Base-by-base conservation (phyloP, 2,329 filamentous ascomycete genomes). In the Cordyceps fumosorosea region DNA sequence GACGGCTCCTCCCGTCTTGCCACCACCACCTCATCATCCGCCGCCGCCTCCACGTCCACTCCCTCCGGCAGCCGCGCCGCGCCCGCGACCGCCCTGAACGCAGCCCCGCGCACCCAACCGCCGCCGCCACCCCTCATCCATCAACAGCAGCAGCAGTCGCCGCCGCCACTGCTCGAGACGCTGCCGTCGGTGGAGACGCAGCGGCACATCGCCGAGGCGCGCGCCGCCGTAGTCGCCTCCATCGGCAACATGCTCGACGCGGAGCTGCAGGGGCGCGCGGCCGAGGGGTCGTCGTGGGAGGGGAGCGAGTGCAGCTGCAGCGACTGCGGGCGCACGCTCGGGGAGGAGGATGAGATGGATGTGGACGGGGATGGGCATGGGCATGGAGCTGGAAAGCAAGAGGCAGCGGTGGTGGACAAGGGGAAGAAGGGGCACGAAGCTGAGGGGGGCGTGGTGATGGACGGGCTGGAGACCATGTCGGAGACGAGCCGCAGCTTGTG, bases 221-320 rank as follows among this genome's bases (percentile, higher is more conserved):
- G 85, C 65, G 73, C 77, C 34, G 84, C 83, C 10, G 78, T 88
- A 58, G 77, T 86, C 40, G 85, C 85, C 24, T 83, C 82, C 53
- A 81, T 92, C 58, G 87, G 87, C 69, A 87, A 89, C 72, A 83
- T 87, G 67, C 80, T 92, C 66, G 88, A 91, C 76, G 76, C 80
- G 52, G 83, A 89, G 69, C 82, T 93, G 56, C 83, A 85, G 66
- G 81, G 82, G 62, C 88, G 89, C 64, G 90, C 89, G 18, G 74
- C 79, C n/a, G n/a, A n/a, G n/a, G n/a, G n/a, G n/a, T n/a, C n/a
- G n/a, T n/a, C n/a, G n/a, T 20, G 59, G 42, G 14, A 52, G 26
- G 62, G 52, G 20, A 64, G 62, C 18, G 54, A 37, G 52, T 76
- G 73, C 51, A 78, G 74, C 65, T 78, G 76, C 53, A 78, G 75